Conservation (phyloP, 129 eudicot genomes). For the Dittrichia graveolens region DNA sequence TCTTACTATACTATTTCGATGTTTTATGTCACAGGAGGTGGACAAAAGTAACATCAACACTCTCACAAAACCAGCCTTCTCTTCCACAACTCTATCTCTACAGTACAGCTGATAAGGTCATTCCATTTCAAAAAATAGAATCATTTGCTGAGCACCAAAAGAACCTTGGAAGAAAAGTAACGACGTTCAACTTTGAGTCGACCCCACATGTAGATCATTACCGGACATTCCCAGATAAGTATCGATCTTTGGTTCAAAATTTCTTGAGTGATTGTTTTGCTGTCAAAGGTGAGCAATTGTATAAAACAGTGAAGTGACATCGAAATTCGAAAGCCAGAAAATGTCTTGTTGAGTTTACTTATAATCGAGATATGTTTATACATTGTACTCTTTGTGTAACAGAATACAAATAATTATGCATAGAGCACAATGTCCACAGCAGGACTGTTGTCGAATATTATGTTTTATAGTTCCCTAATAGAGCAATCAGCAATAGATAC, state of each 20-base stretch:
- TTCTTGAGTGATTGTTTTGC: conserved; percentile 60
- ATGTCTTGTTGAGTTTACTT: conserved; percentile 2
- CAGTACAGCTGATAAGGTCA: conserved; percentile 82
- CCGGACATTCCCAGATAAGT: conserved; percentile 68
- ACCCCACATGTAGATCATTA: conserved; percentile 92
- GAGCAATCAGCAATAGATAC: background rate
- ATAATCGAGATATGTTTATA: background rate
- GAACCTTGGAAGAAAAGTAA: conserved; percentile 55
- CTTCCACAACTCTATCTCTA: conserved; percentile 88
- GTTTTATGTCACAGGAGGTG: conserved; percentile 53
- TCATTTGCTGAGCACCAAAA: conserved; percentile 59
- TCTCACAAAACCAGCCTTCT: conserved; percentile 57
- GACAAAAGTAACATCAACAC: conserved; percentile 48
- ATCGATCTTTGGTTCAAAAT: conserved; percentile 47
- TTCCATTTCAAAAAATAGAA: conserved; percentile 65
- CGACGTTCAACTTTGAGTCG: conserved; percentile 55
- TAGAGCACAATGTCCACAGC: conserved; percentile 13
- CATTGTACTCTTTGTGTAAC: conserved; percentile 10
- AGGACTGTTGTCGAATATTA: background rate
- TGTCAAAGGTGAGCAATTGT: conserved; percentile 21
- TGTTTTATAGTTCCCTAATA: background rate
- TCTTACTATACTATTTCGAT: conserved; percentile 10
- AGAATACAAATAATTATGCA: conserved; percentile 11
- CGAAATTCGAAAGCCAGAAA: background rate
- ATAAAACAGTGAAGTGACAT: background rate